Evolutionary conservation across 441 rosid species (phyloP).

Genomic region (Adansonia grandidieri): DNA sequence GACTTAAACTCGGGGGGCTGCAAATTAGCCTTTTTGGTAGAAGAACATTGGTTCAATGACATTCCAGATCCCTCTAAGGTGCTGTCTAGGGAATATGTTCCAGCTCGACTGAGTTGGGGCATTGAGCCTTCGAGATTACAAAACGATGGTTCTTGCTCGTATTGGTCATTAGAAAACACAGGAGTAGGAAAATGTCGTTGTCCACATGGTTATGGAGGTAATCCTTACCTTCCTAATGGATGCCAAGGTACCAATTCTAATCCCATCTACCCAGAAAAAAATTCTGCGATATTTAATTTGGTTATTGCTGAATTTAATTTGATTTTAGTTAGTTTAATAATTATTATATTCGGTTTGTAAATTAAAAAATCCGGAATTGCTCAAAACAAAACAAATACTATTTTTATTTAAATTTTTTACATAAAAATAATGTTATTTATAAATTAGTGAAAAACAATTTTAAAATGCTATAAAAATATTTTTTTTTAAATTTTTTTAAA

Average conservation of each 20-base stretch:
- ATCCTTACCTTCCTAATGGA: conserved; percentile 34
- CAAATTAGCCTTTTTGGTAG: conserved; percentile 32
- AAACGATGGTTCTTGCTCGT: not conserved
- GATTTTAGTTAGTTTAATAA: too few species aligned
- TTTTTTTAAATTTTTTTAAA: too few species aligned
- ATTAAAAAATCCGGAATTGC: too few species aligned
- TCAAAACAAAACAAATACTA: too few species aligned
- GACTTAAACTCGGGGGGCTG: not conserved
- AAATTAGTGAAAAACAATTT: too few species aligned
- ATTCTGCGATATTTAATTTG: too few species aligned
- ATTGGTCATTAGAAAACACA: not conserved
- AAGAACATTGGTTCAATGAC: conserved; percentile 16
- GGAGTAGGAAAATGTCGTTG: conserved; percentile 23
- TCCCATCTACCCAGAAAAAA: not conserved
- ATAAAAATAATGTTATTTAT: too few species aligned
- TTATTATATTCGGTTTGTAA: too few species aligned
- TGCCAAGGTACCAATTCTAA: conserved; percentile 32
- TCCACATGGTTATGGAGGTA: conserved; percentile 13
- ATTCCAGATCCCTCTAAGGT: not conserved
- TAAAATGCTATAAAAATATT: too few species aligned
- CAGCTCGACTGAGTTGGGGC: conserved; percentile 11
- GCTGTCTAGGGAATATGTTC: conserved; percentile 16
- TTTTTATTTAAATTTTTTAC: too few species aligned
- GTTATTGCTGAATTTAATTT: too few species aligned
- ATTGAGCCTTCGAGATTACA: not conserved